Evolutionary conservation across 306 rosid species (phyloP), one percentile per base, ranked within the genome.

Genomic region (Cucurbita ficifolia): DNA sequence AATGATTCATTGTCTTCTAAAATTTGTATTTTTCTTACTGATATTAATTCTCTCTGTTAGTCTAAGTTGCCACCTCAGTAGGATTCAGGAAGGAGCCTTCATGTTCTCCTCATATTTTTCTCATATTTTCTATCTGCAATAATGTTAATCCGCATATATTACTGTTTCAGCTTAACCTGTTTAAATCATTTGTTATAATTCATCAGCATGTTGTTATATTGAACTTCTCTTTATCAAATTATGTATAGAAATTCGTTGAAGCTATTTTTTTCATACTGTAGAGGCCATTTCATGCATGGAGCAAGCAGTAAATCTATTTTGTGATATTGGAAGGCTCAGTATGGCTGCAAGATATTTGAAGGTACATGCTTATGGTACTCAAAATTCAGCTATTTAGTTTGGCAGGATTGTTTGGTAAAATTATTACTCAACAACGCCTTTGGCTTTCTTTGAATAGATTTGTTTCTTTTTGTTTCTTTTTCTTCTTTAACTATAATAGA

Each of bases 311-410:
- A 84, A 84, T 84, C 81, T 88, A 78, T 64, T 87, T 68, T 94
- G 99, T 88, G 97, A 94, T 49, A 94, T 91, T 91, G 99, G 99
- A 80, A 86, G 97, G 85, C 95, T 94, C 75, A 89, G 83, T 70
- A 89, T 94, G 99, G 97, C 99, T 77, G 99, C 97, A 50, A 91
- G 97, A 79, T 89, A 85, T 79, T 87, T 81, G 60, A 94, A 94
- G 97, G 99, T 88, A 83, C 56, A 50, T 33, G 56, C 54, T 76
- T 76, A 5, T n/a, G 14, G 49, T 33, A 22, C 72, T 43, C 10
- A 39, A 61, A 63, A n/a, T 29, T 63, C 51, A 39, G 8, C 70
- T 60, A 22, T 42, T 40, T 40, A 10, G 33, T 48, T 68, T 68
- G 18, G 39, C 53, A 68, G 56, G 40, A 21, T 43, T 19, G 6